Evolutionary conservation across 306 rosid species (phyloP), one percentile per base, ranked within the genome.

Genomic region (Vigna trinervia): DNA sequence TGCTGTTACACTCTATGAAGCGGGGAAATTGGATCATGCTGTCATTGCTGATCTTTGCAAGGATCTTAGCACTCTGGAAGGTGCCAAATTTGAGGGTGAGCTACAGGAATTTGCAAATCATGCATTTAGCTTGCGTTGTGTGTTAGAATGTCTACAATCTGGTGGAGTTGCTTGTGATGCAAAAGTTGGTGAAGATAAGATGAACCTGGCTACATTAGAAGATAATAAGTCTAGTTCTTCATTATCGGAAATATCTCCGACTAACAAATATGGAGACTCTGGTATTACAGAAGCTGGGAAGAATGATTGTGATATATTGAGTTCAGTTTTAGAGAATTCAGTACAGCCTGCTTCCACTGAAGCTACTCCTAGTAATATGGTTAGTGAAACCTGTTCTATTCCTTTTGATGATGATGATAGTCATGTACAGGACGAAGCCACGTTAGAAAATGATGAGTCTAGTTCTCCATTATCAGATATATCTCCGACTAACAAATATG

Each of bases 91-190:
- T 78, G 98, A 96, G 91, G 99, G 98, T 54, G 99, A 89, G 81
- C 78, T 96, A 71, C 99, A 96, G 90, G 97, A 96, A 87, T 96
- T 96, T 36, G 98, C 99, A 52, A 96, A 96, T 86, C 99, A 96
- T 74, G 98, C 99, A 73, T 96, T 89, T 81, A 96, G 99, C 89
- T 91, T 96, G 69, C 94, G 98, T 64, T 91, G 96, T 80, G 89
- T 92, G 56, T 84, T 96, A 83, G 97, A 96, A 83, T 96, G 99
- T 83, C 84, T 96, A 72, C 91, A 83, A 83, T 85, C 97, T 56
- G 98, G 99, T 56, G 99, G 99, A 76, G 85, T 88, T 78, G 84
- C 86, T 59, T 81, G 83, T 36, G 83, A 89, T 82, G 83, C 50
- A 59, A 83, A 88, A 82, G 78, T 67, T 28, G 89, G 80, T 30